Percentiles rank a stretch among this genome's conserved stretches.
Evolutionary conservation across 352 stramenopile genomes (phyloP).

Genomic region (Pythium brachiatum): DNA sequence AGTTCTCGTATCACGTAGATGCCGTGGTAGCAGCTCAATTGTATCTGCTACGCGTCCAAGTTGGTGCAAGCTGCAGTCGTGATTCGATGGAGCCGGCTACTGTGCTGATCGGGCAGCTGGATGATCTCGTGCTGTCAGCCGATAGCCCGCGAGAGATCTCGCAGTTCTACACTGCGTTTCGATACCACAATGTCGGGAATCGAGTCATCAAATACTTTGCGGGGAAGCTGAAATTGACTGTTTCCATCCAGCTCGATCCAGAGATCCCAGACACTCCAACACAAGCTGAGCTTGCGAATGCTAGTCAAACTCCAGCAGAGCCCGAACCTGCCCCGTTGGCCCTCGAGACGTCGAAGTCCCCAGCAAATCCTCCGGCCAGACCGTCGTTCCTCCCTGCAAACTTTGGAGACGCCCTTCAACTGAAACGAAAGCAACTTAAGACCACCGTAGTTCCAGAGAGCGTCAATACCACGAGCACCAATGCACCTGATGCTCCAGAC

Average conservation of each 20-base stretch:
- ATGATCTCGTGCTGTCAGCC: conserved; percentile 9
- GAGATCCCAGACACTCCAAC: background rate
- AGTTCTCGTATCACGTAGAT: background rate
- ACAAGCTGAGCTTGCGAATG: background rate
- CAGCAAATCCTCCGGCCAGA: background rate
- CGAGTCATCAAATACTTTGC: conserved; percentile 20
- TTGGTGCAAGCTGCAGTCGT: conserved; percentile 8
- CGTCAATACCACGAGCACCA: background rate
- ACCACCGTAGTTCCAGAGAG: conserved; percentile 12
- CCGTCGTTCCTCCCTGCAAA: conserved; percentile 13
- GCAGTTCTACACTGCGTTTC: conserved; percentile 18
- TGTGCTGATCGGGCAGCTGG: conserved; percentile 8
- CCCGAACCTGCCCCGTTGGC: background rate
- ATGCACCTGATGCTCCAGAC: conserved; percentile 1
- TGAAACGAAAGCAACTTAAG: conserved; percentile 24
- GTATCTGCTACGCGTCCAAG: conserved; percentile 4
- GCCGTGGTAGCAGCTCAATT: background rate
- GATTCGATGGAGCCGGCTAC: background rate
- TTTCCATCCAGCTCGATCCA: background rate
- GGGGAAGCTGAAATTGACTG: conserved; percentile 23
- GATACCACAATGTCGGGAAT: conserved; percentile 5
- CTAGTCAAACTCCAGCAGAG: background rate
- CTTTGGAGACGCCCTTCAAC: conserved; percentile 20
- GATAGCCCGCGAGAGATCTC: background rate
- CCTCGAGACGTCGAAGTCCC: background rate